Evolutionary conservation across 805 yeast genomes (phyloP).

Genomic region (Zygoascus bituminiphila): DNA sequence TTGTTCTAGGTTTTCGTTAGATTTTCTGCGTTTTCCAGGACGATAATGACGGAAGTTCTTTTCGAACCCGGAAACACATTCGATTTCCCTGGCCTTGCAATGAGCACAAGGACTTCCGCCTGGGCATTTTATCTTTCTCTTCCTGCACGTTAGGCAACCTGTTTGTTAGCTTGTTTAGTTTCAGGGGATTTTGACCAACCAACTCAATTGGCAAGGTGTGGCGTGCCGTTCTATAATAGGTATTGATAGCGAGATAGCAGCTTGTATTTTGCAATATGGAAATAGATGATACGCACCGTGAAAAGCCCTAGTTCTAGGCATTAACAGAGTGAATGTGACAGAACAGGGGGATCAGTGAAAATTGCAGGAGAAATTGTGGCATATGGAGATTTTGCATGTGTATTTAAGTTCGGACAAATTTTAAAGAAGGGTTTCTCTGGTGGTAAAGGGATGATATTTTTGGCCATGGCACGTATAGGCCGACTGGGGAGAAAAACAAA

Average conservation of each 20-base stretch:
- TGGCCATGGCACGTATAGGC: neutral
- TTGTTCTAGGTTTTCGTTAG: neutral
- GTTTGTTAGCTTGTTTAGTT: too few relatives aligned
- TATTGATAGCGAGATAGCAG: neutral
- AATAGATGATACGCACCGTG: neutral
- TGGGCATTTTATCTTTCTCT: neutral
- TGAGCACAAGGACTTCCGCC: neutral
- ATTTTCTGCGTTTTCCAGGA: neutral
- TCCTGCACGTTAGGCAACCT: neutral
- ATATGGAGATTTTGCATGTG: neutral
- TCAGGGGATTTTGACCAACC: too few relatives aligned
- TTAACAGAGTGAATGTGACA: neutral
- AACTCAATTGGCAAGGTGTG: too few relatives aligned
- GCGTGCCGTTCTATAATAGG: neutral
- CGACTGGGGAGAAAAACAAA: neutral
- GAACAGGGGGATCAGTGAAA: neutral
- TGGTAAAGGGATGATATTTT: neutral
- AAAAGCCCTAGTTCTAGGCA: neutral
- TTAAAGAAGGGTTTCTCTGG: neutral
- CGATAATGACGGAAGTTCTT: neutral
- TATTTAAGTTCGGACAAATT: neutral
- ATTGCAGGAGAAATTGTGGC: neutral
- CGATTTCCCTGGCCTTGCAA: neutral
- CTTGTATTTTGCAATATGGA: neutral
- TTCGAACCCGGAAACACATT: neutral